Base-by-base conservation (phyloP, 106 monocot species). In the Allium sativum region DNA sequence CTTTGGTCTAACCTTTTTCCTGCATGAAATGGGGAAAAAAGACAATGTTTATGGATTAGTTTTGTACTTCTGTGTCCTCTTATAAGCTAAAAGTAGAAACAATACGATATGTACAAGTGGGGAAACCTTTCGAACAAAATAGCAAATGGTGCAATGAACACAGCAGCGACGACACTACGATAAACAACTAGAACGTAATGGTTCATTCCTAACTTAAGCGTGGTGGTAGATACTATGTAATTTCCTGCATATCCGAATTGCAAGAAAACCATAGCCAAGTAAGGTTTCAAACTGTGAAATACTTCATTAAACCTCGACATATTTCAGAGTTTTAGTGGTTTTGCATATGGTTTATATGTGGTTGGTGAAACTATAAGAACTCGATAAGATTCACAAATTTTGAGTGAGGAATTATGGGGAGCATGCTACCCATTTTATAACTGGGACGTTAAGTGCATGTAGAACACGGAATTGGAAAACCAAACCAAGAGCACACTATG, bases 151-250 rank as follows among this genome's bases (percentile, higher is more conserved):
- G 80, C 74, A 11, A 84, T 70, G 46, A 80, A 69, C 3, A 56
- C 73, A 21, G 77, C 70, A 3, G 80, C 80, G 48, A 77, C 31
- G 14, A 68, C 69, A 61, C 80, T 84, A 7, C 84, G 69, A 59
- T 80, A 84, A 11, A 84, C 84, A 12, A 84, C 84, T 9, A 84
- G 77, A n/a, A 84, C 80, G 52, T 69, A 84, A 44, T 84, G 84
- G 47, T 65, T 74, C 84, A 84, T 74, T 7, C 84, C 84, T 1
- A 45, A 61, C 71, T 84, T 84, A 18, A 84, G 44, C 13, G 84
- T 71, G 1, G 74, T 77, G 17, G 67, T 45, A 0, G 80, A 52
- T 16, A 80, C 67, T 13, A 80, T 47, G 54, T 73, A 80, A 70
- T 76, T 76, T 10, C 70, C 77, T 4, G 74, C 53, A 46, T 55